Evolutionary conservation across 1,284 basidiomycete species (phyloP).

Genomic region (Schizopora paradoxa): DNA sequence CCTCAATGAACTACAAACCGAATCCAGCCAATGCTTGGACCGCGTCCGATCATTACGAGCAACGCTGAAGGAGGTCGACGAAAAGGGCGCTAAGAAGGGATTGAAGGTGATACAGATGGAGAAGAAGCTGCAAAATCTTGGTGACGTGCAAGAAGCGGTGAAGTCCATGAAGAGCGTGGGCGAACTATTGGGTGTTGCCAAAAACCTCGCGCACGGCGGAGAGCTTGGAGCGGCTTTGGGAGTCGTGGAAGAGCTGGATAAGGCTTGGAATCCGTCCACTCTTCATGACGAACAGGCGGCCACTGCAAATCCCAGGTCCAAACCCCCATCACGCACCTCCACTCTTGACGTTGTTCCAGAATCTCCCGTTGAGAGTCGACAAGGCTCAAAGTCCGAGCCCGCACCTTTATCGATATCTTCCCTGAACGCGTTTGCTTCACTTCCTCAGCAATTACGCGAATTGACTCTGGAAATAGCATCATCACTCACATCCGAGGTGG

Average conservation of each 20-base stretch:
- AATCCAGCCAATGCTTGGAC: conserved; percentile 78
- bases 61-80: conserved; percentile 74
- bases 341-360: conserved; percentile 28
- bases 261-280: conserved; percentile 44
- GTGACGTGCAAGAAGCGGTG: conserved; percentile 55
- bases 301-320: background rate
- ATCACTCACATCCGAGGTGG: conserved; percentile 75
- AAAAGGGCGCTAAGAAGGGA: conserved; percentile 72
- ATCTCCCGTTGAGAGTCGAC: conserved; percentile 27
- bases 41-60: conserved; percentile 72
- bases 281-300: conserved; percentile 9
- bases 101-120: conserved; percentile 69
- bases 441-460: conserved; percentile 62
- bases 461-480: conserved; percentile 70
- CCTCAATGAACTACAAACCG: conserved; percentile 85
- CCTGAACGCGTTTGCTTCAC: conserved; percentile 60
- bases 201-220: conserved; percentile 68
- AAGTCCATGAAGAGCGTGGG: conserved; percentile 65
- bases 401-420: conserved; percentile 50
- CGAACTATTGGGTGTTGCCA: conserved; percentile 69
- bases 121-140: conserved; percentile 56
- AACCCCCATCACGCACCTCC: conserved; percentile 19
- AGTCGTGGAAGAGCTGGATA: conserved; percentile 69
- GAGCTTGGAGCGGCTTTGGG: conserved; percentile 83
- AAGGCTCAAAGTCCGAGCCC: conserved; percentile 17